Percentiles rank a stretch among this genome's conserved stretches.
Evolutionary conservation across 2,329 filamentous ascomycete species (phyloP).

Genomic region (Cercospora sp.): DNA sequence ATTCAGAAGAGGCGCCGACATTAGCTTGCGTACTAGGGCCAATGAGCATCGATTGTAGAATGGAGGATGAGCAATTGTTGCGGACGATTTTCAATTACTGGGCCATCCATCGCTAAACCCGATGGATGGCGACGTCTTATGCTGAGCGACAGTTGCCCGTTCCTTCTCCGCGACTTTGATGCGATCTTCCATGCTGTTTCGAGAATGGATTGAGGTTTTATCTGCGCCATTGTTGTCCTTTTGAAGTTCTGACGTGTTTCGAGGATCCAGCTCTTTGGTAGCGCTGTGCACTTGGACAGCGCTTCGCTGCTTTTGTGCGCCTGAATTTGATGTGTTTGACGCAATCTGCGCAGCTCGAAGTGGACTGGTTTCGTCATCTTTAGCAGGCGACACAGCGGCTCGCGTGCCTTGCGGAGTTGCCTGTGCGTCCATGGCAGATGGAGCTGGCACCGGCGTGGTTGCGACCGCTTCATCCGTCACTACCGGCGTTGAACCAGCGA

Average conservation of each 20-base stretch:
- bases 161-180: not conserved
- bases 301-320: not conserved
- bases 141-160: not conserved
- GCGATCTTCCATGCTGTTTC: slow-evolving; percentile 8
- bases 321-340: not conserved
- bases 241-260: slow-evolving; percentile 9
- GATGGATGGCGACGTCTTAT: slow-evolving; percentile 8
- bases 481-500: not conserved
- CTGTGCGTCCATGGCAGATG: not conserved
- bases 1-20: not conserved
- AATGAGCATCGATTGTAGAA: not conserved
- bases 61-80: not conserved
- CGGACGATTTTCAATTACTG: slow-evolving; percentile 1
- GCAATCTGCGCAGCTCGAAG: not conserved
- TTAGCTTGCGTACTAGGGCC: not conserved
- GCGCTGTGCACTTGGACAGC: not conserved
- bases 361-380: not conserved
- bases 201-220: slow-evolving; percentile 4
- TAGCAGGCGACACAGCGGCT: not conserved
- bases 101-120: slow-evolving; percentile 16
- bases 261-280: not conserved
- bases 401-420: not conserved
- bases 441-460: not conserved
- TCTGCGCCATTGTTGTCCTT: slow-evolving; percentile 13
- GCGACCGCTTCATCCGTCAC: not conserved